A percentile compares a stretch with the other conserved stretches of the same genome.
phyloP scores from a whole-genome alignment of 495 filamentous ascomycete species.

The Trichoderma erinaceum region DNA sequence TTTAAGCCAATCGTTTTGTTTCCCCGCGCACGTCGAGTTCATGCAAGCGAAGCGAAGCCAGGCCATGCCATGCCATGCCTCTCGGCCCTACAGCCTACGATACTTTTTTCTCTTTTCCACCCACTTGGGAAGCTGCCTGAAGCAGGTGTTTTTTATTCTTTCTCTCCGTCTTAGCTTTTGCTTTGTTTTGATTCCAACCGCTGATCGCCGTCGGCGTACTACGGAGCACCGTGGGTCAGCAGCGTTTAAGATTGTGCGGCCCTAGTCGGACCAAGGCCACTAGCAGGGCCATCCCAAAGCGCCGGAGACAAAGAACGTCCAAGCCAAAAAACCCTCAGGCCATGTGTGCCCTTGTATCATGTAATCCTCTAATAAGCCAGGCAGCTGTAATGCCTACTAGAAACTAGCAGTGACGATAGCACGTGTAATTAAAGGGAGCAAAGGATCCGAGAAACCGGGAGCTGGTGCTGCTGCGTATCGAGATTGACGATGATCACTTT shows the following conservation, averaged over 20 bases:
- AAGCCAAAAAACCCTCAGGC: background rate
- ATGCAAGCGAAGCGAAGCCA: background rate
- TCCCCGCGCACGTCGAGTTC: background rate
- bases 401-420: background rate
- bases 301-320: background rate
- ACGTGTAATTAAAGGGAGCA: background rate
- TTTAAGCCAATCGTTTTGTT: background rate
- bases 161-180: no score
- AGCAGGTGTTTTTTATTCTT: background rate
- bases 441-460: background rate
- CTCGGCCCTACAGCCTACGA: background rate
- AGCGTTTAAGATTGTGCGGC: background rate
- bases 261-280: background rate
- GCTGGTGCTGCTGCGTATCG: background rate
- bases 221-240: conserved; percentile 7
- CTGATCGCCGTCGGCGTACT: conserved; percentile 10
- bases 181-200: background rate
- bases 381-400: background rate
- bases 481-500: background rate
- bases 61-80: background rate
- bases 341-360: background rate
- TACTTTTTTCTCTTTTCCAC: background rate
- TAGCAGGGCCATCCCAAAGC: conserved; percentile 12
- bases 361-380: background rate
- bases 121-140: background rate